Evolutionary conservation across 345 rosid genomes (phyloP), one percentile per base, ranked within the genome.

Genomic region (Murraya koenigii): DNA sequence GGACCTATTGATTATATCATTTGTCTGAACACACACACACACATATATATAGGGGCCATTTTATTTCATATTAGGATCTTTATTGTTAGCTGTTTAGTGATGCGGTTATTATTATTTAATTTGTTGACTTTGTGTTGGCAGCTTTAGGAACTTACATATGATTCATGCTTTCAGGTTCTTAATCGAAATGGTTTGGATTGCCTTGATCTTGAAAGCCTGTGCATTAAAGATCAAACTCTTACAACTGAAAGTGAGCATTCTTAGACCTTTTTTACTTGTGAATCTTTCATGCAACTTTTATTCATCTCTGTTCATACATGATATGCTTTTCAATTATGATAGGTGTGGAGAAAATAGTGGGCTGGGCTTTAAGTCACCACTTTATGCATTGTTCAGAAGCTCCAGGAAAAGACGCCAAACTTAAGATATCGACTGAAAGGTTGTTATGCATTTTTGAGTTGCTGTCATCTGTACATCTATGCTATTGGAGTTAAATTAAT

Each of bases 311-410:
- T 77, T 47, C 49, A 33, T 13, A 78, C 30, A 60, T 78, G 65
- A 22, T 69, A 30, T 52, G 26, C 61, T 39, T 3, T 56, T 80
- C 25, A 79, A 22, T 55, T 60, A 25, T 58, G 54, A 44, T 69
- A 97, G 99, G 93, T 81, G 99, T 87, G 78, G 99, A 97, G 83
- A 97, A 94, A 87, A 84, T 91, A 74, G 94, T 91, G 23, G 99
- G 99, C 67, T 97, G 97, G 98, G 96, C 97, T 62, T 67, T 90
- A 35, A 86, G 97, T 78, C 89, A 91, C 82, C 95, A 91, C 77
- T 90, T 91, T 65, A 92, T 91, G 98, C 87, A 89, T 80, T 80
- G 88, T 72, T 78, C 89, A n/a, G 93, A 92, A 81, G 88, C 86
- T 78, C 74, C 78, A 30, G 70, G 83, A 22, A 84, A 85, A 87